Percentiles rank a stretch among this genome's conserved stretches.
Conservation (phyloP, 176 grass and related monocot species). For the Musa schizocarpa region DNA sequence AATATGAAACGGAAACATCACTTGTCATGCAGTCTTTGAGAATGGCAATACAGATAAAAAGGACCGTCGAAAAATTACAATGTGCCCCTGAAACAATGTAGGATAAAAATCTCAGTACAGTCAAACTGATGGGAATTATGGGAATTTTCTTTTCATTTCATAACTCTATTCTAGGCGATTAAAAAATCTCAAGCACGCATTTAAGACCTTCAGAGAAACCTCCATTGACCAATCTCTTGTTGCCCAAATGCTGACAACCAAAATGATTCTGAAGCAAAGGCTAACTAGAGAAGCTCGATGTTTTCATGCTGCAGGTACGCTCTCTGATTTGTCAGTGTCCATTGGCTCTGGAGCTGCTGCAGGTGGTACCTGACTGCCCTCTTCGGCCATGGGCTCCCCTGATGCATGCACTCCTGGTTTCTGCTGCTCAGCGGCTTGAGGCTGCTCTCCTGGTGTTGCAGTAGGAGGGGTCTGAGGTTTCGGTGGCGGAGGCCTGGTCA, state of each 20-base stretch:
- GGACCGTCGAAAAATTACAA: too few relatives aligned
- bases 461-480: constrained; percentile 48
- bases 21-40: too few relatives aligned
- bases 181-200: neutral
- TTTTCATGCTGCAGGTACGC: neutral
- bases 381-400: constrained; percentile 5
- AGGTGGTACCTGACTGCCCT: constrained; percentile 1
- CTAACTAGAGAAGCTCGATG: neutral
- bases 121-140: neutral
- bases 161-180: neutral
- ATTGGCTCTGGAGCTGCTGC: constrained; percentile 30
- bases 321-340: constrained; percentile 47
- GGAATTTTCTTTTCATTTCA: neutral
- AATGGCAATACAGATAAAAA: too few relatives aligned
- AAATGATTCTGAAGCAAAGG: neutral
- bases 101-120: neutral
- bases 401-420: constrained; percentile 11
- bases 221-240: neutral
- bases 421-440: constrained; percentile 29
- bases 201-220: neutral
- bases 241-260: neutral
- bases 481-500: constrained; percentile 58
- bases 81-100: too few relatives aligned
- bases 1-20: too few relatives aligned
- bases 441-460: constrained; percentile 22